Evolutionary conservation across 768 basidiomycete species (phyloP).

Genomic region (Xerocomus spinulosus): DNA sequence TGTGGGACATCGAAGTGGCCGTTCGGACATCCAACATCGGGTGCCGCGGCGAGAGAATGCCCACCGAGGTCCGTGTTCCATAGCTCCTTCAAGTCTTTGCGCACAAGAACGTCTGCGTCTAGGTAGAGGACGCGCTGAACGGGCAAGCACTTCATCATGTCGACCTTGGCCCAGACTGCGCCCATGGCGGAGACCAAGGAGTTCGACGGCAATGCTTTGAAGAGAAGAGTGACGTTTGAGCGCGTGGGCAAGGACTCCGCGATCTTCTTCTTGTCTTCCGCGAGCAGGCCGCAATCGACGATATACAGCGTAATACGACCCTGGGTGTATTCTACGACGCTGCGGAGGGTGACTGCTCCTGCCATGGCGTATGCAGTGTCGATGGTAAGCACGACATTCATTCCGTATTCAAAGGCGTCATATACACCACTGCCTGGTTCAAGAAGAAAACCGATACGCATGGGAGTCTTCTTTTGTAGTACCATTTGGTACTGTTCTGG

Average conservation of each 20-base stretch:
- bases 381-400: conserved; percentile 43
- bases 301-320: conserved; percentile 47
- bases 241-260: conserved; percentile 23
- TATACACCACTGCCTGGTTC: conserved; percentile 2
- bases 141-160: conserved; percentile 42
- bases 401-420: conserved; percentile 39
- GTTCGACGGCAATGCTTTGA: conserved; percentile 35
- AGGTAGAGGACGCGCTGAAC: conserved; percentile 49
- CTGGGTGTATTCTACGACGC: conserved; percentile 33
- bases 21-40: conserved; percentile 47
- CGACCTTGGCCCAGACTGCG: conserved; percentile 47
- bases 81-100: conserved; percentile 35
- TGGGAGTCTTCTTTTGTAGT: conserved; percentile 45
- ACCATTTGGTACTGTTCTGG: conserved; percentile 46
- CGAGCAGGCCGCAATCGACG: conserved; percentile 42
- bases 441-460: conserved; percentile 48
- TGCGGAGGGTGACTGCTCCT: conserved; percentile 45
- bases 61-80: conserved; percentile 45
- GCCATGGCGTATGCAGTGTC: conserved; percentile 45
- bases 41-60: conserved; percentile 39
- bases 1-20: conserved; percentile 37
- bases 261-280: conserved; percentile 33
- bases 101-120: conserved; percentile 49
- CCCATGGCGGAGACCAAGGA: conserved; percentile 29
- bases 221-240: conserved; percentile 38